Conservation (phyloP, 2,329 filamentous ascomycete species). For the Beauveria pseudobassiana region DNA sequence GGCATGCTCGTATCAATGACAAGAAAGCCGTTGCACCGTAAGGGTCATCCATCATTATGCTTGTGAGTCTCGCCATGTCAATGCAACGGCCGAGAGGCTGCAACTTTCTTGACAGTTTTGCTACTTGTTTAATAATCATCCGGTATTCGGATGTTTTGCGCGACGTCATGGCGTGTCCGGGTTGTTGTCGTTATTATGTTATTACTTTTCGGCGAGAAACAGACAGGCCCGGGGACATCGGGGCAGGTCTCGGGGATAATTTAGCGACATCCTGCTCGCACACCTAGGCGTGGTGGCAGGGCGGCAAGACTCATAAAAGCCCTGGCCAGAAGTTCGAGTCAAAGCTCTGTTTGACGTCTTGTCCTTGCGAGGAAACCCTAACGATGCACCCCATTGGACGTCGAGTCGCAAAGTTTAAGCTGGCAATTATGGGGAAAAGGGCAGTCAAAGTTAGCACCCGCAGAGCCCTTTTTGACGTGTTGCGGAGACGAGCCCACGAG, state of each 20-base stretch:
- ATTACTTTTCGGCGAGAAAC: too few species aligned
- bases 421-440: not conserved
- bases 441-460: not conserved
- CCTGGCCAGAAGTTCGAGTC: not conserved
- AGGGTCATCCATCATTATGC: not conserved
- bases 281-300: not conserved
- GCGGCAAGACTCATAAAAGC: not conserved
- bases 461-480: not conserved
- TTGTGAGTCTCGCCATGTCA: not conserved
- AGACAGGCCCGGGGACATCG: not conserved
- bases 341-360: not conserved
- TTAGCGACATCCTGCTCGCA: not conserved
- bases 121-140: not conserved
- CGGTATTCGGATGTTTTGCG: too few species aligned
- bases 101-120: not conserved
- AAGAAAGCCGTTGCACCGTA: not conserved
- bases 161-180: not conserved
- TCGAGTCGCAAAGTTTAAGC: not conserved
- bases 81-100: not conserved
- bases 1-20: not conserved
- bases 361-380: not conserved
- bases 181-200: not conserved
- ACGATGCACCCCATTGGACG: not conserved
- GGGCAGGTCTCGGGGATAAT: not conserved
- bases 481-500: not conserved